phyloP scores from a whole-genome alignment of 139 green algal genomes.

The Tetradesmus obliquus region DNA sequence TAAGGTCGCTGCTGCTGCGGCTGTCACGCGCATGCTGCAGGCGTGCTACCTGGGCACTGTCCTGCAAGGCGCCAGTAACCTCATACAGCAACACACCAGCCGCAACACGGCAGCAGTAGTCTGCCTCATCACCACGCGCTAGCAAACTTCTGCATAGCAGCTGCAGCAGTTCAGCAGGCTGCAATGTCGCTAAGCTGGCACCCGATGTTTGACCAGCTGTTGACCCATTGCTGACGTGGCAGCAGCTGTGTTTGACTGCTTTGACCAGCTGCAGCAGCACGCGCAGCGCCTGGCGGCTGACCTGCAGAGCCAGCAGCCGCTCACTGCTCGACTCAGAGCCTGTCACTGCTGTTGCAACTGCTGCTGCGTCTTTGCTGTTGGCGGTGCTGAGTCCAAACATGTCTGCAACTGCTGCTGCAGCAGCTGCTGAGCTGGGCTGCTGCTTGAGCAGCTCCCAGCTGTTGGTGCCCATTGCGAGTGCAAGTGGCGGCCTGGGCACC shows the following conservation, averaged over 20 bases:
- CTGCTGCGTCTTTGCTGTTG: slow-evolving; percentile 6
- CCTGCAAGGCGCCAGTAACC: slow-evolving; percentile 20
- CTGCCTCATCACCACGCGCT: neutral
- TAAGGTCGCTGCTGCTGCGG: slow-evolving; percentile 5
- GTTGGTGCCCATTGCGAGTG: slow-evolving; percentile 9
- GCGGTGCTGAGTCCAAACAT: neutral
- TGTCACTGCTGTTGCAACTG: slow-evolving; percentile 22
- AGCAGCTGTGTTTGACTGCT: neutral
- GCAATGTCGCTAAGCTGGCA: slow-evolving; percentile 1
- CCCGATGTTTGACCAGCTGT: neutral
- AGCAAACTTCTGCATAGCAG: slow-evolving; percentile 10
- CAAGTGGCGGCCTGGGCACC: slow-evolving; percentile 10
- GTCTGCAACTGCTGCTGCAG: slow-evolving; percentile 32
- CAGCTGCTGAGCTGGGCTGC: slow-evolving; percentile 17
- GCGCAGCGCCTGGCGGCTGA: slow-evolving; percentile 27
- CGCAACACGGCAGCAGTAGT: slow-evolving; percentile 52
- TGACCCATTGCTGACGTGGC: neutral
- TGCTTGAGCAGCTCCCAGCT: slow-evolving; percentile 20
- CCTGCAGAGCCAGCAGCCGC: neutral
- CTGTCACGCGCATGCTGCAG: neutral
- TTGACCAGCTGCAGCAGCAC: slow-evolving; percentile 31
- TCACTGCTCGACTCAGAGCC: neutral
- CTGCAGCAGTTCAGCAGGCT: slow-evolving; percentile 28
- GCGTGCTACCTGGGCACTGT: neutral
- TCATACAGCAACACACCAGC: slow-evolving; percentile 51